Conservation (phyloP, 1,139 yeast genomes). For the Hanseniaspora gamundiae region DNA sequence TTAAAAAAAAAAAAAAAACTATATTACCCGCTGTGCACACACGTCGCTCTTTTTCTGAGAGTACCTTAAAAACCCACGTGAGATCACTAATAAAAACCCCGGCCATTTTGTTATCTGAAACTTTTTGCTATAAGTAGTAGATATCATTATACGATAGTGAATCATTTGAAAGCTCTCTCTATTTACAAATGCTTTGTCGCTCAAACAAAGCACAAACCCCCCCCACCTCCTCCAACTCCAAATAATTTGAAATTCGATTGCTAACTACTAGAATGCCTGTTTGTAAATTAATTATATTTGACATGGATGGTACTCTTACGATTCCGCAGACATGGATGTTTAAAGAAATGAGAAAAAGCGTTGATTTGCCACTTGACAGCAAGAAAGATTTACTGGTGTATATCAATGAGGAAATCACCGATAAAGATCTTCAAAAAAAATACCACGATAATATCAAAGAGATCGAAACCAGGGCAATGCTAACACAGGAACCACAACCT, state of each 20-base stretch:
- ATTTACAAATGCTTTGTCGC: no score
- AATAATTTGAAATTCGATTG: no score
- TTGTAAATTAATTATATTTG: constrained; percentile 41
- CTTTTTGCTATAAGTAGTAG: no score
- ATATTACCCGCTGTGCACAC: background rate
- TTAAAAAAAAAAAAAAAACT: background rate
- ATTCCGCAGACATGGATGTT: constrained; percentile 62
- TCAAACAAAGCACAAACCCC: background rate
- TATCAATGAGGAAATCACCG: constrained; percentile 31
- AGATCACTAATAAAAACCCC: background rate
- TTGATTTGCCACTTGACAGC: constrained; percentile 32
- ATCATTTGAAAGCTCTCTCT: no score
- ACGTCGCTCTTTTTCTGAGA: background rate
- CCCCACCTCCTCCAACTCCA: no score
- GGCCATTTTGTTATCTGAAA: background rate
- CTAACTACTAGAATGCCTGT: background rate
- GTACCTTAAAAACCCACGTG: no score
- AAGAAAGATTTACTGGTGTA: constrained; percentile 39
- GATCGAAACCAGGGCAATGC: constrained; percentile 48
- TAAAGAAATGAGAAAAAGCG: constrained; percentile 43
- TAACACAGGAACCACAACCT: constrained; percentile 41
- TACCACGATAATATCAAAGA: constrained; percentile 30
- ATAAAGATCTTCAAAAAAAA: constrained; percentile 31
- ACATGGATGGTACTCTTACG: constrained; percentile 62
- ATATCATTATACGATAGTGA: no score